Evolutionary conservation across 1,139 yeast species (phyloP).

Genomic region (Yamadazyma songkhlaensis): DNA sequence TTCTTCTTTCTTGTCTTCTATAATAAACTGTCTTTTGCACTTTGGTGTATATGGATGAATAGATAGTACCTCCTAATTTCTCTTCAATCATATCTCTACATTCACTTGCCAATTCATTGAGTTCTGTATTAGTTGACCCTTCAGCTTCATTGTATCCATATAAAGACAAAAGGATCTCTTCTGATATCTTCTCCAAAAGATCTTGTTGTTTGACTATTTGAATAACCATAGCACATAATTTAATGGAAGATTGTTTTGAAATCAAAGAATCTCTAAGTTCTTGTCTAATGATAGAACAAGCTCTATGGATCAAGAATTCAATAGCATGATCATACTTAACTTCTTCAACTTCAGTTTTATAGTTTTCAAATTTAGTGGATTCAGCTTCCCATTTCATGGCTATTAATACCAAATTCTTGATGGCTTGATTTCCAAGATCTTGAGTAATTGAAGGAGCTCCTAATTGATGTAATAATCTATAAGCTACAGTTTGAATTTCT

Average conservation of each 20-base stretch:
- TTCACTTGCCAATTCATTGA: constrained; percentile 61
- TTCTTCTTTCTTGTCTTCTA: constrained; percentile 73
- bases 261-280: constrained; percentile 51
- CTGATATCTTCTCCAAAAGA: constrained; percentile 37
- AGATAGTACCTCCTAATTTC: constrained; percentile 72
- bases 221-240: constrained; percentile 53
- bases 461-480: constrained; percentile 70
- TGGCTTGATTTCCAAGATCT: constrained; percentile 60
- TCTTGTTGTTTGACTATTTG: constrained; percentile 45
- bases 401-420: constrained; percentile 64
- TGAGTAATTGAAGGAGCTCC: constrained; percentile 74
- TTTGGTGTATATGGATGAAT: constrained; percentile 58
- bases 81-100: constrained; percentile 66
- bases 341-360: constrained; percentile 19
- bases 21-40: constrained; percentile 59
- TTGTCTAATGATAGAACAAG: constrained; percentile 63
- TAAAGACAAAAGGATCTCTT: constrained; percentile 57
- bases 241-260: constrained; percentile 67
- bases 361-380: constrained; percentile 32
- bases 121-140: constrained; percentile 45
- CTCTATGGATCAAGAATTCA: constrained; percentile 62
- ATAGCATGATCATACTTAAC: constrained; percentile 40
- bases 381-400: constrained; percentile 61
- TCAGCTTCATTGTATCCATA: constrained; percentile 51
- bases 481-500: constrained; percentile 63